phyloP scores from a whole-genome alignment of 202 grass and related monocot genomes.

The Panicum hallii region DNA sequence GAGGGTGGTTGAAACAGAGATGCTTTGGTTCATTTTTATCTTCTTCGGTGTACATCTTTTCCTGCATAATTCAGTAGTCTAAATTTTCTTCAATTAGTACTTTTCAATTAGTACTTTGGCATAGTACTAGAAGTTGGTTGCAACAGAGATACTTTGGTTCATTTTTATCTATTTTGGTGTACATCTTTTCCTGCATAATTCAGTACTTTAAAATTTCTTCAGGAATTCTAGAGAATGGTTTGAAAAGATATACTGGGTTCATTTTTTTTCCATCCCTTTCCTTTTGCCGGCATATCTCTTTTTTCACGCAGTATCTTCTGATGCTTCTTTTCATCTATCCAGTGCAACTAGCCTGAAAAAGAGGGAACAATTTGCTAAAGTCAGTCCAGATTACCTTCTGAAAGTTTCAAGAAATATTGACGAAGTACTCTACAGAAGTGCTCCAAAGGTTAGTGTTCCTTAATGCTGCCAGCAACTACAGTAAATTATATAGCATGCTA shows the following conservation, averaged over 20 bases:
- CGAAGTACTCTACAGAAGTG: slow-evolving; percentile 28
- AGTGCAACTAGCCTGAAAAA: slow-evolving; percentile 46
- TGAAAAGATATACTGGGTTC: not conserved
- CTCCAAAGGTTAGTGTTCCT: slow-evolving; percentile 45
- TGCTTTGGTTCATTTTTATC: too few relatives aligned
- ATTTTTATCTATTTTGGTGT: slow-evolving; percentile 11
- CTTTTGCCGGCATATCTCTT: not conserved
- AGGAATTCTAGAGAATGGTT: not conserved
- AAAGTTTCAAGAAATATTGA: slow-evolving; percentile 44
- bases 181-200: not conserved
- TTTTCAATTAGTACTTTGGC: too few relatives aligned
- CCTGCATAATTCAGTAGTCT: too few relatives aligned
- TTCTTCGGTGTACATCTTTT: too few relatives aligned
- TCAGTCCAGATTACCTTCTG: slow-evolving; percentile 5
- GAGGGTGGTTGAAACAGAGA: too few relatives aligned
- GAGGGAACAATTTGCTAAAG: slow-evolving; percentile 5
- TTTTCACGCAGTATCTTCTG: slow-evolving; percentile 14
- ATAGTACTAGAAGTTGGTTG: not conserved
- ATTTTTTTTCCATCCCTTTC: not conserved
- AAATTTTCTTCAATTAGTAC: too few relatives aligned
- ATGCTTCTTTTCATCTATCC: slow-evolving; percentile 38
- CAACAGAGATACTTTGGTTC: slow-evolving; percentile 6
- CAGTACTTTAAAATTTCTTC: not conserved
- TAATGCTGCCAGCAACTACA: slow-evolving; percentile 29
- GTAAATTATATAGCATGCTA: not conserved